Conservation (phyloP, 2,329 filamentous ascomycete species). For the Aspergillus tanneri region DNA sequence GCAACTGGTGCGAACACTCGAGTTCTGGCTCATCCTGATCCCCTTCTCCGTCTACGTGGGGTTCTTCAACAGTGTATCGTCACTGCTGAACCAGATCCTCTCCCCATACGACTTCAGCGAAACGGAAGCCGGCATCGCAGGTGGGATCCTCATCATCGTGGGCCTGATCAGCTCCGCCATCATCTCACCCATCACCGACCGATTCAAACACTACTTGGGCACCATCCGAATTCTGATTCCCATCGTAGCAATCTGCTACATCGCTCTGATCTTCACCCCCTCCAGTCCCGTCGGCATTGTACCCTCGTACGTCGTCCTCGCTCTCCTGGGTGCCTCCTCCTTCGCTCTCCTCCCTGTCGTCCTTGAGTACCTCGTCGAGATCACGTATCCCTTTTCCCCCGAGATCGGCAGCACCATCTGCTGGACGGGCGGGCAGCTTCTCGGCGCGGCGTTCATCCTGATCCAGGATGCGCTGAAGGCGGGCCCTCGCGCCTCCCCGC, state of each 20-base stretch:
- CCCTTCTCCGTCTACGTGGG: conserved; percentile 85
- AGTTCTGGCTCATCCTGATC: conserved; percentile 77
- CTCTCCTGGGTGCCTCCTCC: conserved; percentile 72
- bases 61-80: conserved; percentile 89
- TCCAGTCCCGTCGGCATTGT: conserved; percentile 49
- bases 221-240: conserved; percentile 74
- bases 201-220: conserved; percentile 73
- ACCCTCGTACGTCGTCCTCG: conserved; percentile 71
- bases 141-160: conserved; percentile 83
- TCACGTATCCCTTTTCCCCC: conserved; percentile 81
- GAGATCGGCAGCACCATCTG: conserved; percentile 80
- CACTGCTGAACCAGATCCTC: conserved; percentile 86
- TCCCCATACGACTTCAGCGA: conserved; percentile 81
- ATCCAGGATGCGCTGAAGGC: conserved; percentile 70
- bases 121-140: conserved; percentile 82
- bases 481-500: conserved; percentile 55
- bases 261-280: conserved; percentile 80
- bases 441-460: conserved; percentile 82
- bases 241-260: conserved; percentile 68
- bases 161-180: conserved; percentile 77
- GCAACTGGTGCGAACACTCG: conserved; percentile 58
- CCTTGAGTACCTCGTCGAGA: conserved; percentile 82
- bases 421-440: conserved; percentile 82
- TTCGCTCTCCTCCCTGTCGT: conserved; percentile 82
- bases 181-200: conserved; percentile 77